Percentiles rank a stretch among this genome's conserved stretches.
phyloP scores from a whole-genome alignment of 371 early-diverging fungal genomes.

The Synchytrium microbalum region DNA sequence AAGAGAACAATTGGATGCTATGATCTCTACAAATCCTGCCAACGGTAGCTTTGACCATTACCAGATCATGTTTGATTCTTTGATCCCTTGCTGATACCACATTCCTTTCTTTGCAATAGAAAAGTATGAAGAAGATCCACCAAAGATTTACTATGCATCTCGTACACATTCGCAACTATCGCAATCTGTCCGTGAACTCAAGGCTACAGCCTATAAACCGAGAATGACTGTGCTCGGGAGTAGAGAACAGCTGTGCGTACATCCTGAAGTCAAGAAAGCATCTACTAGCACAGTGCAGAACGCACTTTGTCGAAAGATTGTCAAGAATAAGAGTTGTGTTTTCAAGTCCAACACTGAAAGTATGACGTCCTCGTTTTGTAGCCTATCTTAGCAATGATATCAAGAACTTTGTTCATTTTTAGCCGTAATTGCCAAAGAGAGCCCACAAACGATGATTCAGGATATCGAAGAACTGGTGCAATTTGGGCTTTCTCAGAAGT shows the following conservation, averaged over 20 bases:
- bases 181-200: slow-evolving; percentile 51
- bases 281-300: slow-evolving; percentile 12
- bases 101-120: not conserved
- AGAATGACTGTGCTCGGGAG: slow-evolving; percentile 17
- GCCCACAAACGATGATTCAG: no score
- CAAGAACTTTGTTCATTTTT: no score
- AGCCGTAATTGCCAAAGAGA: no score
- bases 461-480: slow-evolving; percentile 66
- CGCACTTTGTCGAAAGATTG: slow-evolving; percentile 13
- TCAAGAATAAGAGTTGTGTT: slow-evolving; percentile 9
- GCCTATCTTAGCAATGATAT: no score
- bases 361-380: no score
- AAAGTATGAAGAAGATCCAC: slow-evolving; percentile 5
- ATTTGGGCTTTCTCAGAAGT: no score
- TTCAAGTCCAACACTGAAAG: no score
- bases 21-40: not conserved
- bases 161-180: slow-evolving; percentile 65
- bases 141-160: slow-evolving; percentile 36
- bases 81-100: no score
- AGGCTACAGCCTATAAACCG: slow-evolving; percentile 6
- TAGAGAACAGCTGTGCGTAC: slow-evolving; percentile 27
- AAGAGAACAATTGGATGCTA: no score
- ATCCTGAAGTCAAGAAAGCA: slow-evolving; percentile 16
- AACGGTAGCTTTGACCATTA: no score
- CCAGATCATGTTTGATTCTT: no score